Base-by-base conservation (phyloP, 768 basidiomycete genomes). In the Nidularia pulvinata region DNA sequence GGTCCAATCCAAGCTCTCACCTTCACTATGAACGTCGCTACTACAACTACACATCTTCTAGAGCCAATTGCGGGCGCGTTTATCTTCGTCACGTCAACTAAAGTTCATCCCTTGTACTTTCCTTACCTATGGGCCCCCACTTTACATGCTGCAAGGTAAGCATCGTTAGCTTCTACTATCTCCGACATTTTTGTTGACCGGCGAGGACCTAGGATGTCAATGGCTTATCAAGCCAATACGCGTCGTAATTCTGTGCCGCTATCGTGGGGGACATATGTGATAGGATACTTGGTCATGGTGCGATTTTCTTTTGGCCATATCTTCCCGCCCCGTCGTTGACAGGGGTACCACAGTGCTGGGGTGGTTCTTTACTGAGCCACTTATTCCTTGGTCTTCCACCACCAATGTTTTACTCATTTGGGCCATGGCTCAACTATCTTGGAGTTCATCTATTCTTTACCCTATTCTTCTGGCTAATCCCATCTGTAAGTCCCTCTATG, bases 401-500 rank as follows among this genome's bases (percentile, higher is more conserved):
- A 14, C 79, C 79, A 0, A 71, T 74, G 61, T 63, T 82, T 33
- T 79, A 81, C 58, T 73, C 76, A 1, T 56, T 73, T 30, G 62
- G 69, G 22, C 77, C 76, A 19, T 80, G 73, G 57, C 71, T 77
- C 56, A 80, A 78, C 64, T 83, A 83, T 57, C 57, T 79, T 34
- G 59, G 72, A 1, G 72, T 78, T 2, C 80, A 82, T 59, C 59
- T 81, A 22, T 22, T 70, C 37, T 58, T 80, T n/a, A 80, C 79
- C 0, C 56, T 64, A 7, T 48, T 82, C 16, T 77, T 81, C 59
- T 46, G 59, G 16, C 49, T 70, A 39, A 66, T 74, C 49, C 78
- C 79, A 6, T 58, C 62, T 35, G 75, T 76, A 63, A 33, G 72
- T 69, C 2, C 35, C 50, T 37, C 46, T 33, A 4, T 35, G 3